A percentile compares a stretch with the other conserved stretches of the same genome.
Evolutionary conservation across 768 basidiomycete species (phyloP).

Genomic region (Gymnopilus dilepis): DNA sequence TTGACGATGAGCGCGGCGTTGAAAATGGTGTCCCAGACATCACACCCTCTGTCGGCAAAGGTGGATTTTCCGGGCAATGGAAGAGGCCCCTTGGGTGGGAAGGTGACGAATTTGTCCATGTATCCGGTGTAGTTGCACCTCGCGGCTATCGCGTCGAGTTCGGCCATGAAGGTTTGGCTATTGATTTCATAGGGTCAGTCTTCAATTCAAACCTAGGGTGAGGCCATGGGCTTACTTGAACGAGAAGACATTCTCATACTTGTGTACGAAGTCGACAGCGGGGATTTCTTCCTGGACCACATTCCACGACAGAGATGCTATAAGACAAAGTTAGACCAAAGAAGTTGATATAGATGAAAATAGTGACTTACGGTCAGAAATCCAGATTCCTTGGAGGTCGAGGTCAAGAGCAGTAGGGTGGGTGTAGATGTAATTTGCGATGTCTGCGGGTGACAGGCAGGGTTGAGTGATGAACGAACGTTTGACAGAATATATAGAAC

Average conservation of each 20-base stretch:
- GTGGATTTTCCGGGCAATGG: conserved; percentile 70
- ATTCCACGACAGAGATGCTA: conserved; percentile 64
- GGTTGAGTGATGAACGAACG: conserved; percentile 8
- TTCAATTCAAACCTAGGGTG: not conserved
- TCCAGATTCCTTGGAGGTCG: conserved; percentile 72
- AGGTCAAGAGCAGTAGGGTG: conserved; percentile 58
- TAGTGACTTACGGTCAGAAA: conserved; percentile 63
- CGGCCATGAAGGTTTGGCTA: conserved; percentile 65
- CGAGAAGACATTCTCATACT: conserved; percentile 71
- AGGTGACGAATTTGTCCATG: conserved; percentile 63
- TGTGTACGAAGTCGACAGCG: conserved; percentile 75
- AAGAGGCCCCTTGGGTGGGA: conserved; percentile 68
- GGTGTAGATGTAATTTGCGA: conserved; percentile 75
- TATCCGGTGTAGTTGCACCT: conserved; percentile 72
- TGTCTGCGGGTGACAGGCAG: conserved; percentile 53
- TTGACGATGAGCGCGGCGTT: conserved; percentile 65
- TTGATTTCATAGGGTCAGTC: conserved; percentile 2
- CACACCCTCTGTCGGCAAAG: conserved; percentile 55
- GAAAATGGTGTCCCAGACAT: conserved; percentile 72
- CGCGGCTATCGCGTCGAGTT: conserved; percentile 57
- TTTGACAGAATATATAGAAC: conserved; percentile 23
- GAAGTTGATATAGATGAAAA: not conserved
- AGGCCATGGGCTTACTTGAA: conserved; percentile 58
- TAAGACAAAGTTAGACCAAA: not conserved
- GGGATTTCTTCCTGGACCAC: conserved; percentile 74